Base-by-base conservation (phyloP, 805 yeast genomes). In the Yarrowia yakushimensis region DNA sequence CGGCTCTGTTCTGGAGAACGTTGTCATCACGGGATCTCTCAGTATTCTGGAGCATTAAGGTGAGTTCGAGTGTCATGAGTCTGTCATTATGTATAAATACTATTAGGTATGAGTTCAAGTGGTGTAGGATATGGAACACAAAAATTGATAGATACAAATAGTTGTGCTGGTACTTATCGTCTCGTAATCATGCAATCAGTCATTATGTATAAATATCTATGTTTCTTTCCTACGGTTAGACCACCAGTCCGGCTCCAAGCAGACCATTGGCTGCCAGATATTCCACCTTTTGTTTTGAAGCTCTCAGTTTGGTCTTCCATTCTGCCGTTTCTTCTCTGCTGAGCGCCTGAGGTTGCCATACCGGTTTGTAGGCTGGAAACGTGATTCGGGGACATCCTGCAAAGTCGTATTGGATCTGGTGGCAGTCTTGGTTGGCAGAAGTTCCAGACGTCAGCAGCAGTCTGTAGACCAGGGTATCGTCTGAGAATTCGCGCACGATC, bases 1-100 rank as follows among this genome's bases (percentile, higher is more conserved):
- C 72, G 99, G 99, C 41, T 84, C 96, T 13, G 81, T 92, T 62
- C 82, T 94, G 71, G 99, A 94, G 76, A 94, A 94, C 73, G 98
- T 93, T 59, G 99, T 93, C 66, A 90, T 93, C 70, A 93, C 99
- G 60, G 99, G 99, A 75, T 91, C 90, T 78, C 82, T 93, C 77
- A 90, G 96, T 71, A 92, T 94, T 70, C 82, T 92, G 71, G 97
- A 92, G 78, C 97, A 92, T 76, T 91, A 76, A 59, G 28, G 33
- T 30, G 23, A 15, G 13, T 33, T 48, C n/a, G n/a, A n/a, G n/a
- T n/a, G n/a, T n/a, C n/a, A n/a, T n/a, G n/a, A n/a, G n/a, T n/a
- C n/a, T n/a, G n/a, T n/a, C n/a, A n/a, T n/a, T n/a, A n/a, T n/a
- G n/a, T n/a, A n/a, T n/a, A n/a, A n/a, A n/a, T n/a, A n/a, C n/a